Evolutionary conservation across 208 protist species (phyloP).

Genomic region (Trypanosoma vivax): DNA sequence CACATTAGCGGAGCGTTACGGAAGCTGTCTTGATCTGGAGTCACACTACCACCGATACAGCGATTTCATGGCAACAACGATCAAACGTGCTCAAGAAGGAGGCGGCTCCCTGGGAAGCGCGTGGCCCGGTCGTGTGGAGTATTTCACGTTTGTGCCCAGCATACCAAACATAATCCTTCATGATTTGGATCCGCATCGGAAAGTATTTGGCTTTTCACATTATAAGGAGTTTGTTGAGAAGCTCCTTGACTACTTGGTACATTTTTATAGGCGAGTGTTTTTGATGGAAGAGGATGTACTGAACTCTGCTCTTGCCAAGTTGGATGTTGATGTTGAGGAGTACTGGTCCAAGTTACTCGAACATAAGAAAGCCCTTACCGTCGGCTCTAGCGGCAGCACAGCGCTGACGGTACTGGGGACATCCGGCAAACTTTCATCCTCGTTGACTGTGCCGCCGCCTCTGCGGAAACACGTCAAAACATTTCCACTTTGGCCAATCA

Average conservation of each 20-base stretch:
- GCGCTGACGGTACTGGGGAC: background rate
- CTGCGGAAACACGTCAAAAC: constrained; percentile 54
- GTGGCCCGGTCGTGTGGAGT: constrained; percentile 59
- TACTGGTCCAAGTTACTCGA: constrained; percentile 65
- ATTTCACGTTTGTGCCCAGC: constrained; percentile 54
- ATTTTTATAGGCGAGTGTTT: constrained; percentile 55
- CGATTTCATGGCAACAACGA: constrained; percentile 60
- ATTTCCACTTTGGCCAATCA: constrained; percentile 74
- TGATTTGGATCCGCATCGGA: constrained; percentile 54
- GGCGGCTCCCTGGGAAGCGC: constrained; percentile 5
- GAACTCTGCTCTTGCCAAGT: constrained; percentile 36
- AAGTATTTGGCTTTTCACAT: constrained; percentile 56
- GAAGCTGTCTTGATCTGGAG: constrained; percentile 71
- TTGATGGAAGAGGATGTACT: constrained; percentile 40
- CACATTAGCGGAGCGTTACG: constrained; percentile 45
- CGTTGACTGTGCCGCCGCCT: constrained; percentile 45
- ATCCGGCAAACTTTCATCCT: constrained; percentile 11
- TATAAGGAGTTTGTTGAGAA: constrained; percentile 55
- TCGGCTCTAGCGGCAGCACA: constrained; percentile 6
- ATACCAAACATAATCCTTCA: constrained; percentile 41
- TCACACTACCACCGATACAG: constrained; percentile 66
- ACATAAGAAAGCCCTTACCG: constrained; percentile 29
- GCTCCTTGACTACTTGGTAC: constrained; percentile 45
- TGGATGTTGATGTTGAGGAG: constrained; percentile 45
- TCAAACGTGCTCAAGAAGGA: constrained; percentile 27